phyloP scores from a whole-genome alignment of 1,284 basidiomycete species.

The Fomitopsis pinicola region DNA sequence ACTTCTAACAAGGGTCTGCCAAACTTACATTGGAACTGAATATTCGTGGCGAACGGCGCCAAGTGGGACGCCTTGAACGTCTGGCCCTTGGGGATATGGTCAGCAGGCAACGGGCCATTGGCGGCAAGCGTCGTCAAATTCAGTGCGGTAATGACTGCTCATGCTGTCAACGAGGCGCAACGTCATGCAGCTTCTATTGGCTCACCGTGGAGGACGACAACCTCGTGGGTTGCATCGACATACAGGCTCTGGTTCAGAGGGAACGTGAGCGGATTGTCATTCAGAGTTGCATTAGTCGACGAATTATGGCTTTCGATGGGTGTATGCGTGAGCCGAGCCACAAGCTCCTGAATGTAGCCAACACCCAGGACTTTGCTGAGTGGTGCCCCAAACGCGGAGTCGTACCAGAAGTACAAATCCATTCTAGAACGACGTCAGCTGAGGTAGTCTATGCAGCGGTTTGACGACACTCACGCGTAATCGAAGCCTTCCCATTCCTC shows the following conservation, averaged over 20 bases:
- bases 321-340: constrained; percentile 75
- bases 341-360: constrained; percentile 81
- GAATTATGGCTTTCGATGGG: constrained; percentile 68
- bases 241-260: constrained; percentile 79
- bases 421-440: constrained; percentile 20
- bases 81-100: constrained; percentile 61
- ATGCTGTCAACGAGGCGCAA: not conserved
- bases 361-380: constrained; percentile 77
- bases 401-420: constrained; percentile 41
- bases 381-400: constrained; percentile 78
- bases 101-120: constrained; percentile 65
- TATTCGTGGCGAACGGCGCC: constrained; percentile 74
- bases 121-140: constrained; percentile 70
- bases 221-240: constrained; percentile 84
- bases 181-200: not conserved
- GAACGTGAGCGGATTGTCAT: constrained; percentile 69
- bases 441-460: not conserved
- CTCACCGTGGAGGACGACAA: constrained; percentile 77
- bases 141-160: constrained; percentile 63
- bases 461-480: constrained; percentile 54
- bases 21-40: constrained; percentile 68
- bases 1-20: not conserved
- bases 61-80: constrained; percentile 64
- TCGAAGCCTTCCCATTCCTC: constrained; percentile 90
- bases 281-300: constrained; percentile 76